Evolutionary conservation across 441 rosid genomes (phyloP).

Genomic region (Corymbia citriodora): DNA sequence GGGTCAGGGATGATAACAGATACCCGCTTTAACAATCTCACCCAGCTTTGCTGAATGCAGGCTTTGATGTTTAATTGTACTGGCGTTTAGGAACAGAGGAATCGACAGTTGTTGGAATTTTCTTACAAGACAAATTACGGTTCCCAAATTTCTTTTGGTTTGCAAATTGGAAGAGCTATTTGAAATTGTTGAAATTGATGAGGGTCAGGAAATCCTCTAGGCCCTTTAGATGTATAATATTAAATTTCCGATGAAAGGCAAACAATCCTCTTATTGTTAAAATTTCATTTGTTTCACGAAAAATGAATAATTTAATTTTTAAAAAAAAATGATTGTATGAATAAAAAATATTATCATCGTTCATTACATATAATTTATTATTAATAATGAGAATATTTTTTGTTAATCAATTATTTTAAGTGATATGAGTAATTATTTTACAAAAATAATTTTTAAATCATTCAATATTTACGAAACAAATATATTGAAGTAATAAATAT

Average conservation of each 20-base stretch:
- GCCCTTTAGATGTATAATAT: not conserved
- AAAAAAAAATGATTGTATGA: too few relatives aligned
- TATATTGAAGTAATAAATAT: not conserved
- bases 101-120: not conserved
- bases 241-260: not conserved
- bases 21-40: not conserved
- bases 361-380: too few relatives aligned
- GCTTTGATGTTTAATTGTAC: not conserved
- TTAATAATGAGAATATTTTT: too few relatives aligned
- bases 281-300: not conserved
- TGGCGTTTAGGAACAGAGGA: not conserved
- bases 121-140: not conserved
- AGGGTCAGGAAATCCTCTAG: not conserved
- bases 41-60: not conserved
- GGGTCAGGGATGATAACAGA: not conserved
- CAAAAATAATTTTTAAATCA: too few relatives aligned
- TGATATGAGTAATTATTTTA: too few relatives aligned
- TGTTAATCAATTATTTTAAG: too few relatives aligned
- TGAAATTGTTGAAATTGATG: not conserved
- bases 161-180: not conserved
- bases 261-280: not conserved
- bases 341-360: too few relatives aligned
- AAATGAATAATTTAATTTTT: too few relatives aligned
- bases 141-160: not conserved
- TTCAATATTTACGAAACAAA: accelerated